Conservation (phyloP, 768 basidiomycete species). For the Tubosaeta sp. region DNA sequence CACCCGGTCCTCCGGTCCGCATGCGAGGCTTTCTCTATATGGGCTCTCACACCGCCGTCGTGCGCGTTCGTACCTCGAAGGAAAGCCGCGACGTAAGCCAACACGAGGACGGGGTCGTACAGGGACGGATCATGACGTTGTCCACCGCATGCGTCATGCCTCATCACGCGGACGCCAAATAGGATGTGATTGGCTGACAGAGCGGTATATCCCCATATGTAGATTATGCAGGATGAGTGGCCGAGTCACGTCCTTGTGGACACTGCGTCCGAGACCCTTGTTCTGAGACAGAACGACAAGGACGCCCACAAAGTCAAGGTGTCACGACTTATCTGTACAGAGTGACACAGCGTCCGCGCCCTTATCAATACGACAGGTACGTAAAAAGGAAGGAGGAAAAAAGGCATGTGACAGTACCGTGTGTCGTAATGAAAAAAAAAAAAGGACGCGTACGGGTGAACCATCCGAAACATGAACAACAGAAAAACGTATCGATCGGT, state of each 20-base stretch:
- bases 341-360: background rate
- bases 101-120: background rate
- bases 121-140: background rate
- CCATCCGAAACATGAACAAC: background rate
- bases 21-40: too few species aligned
- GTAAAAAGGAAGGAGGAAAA: background rate
- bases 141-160: too few species aligned
- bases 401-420: background rate
- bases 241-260: background rate
- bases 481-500: background rate
- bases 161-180: too few species aligned
- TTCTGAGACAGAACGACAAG: background rate
- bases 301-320: background rate
- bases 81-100: background rate
- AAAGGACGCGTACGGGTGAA: background rate
- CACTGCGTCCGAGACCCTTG: background rate
- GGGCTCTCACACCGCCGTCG: too few species aligned
- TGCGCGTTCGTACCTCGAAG: too few species aligned
- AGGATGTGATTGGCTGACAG: too few species aligned
- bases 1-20: too few species aligned
- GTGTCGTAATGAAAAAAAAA: background rate
- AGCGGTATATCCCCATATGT: background rate
- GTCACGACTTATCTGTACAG: too few species aligned
- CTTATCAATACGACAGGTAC: background rate
- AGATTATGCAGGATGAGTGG: background rate